phyloP scores from a whole-genome alignment of 2,329 filamentous ascomycete genomes.

The Ophiocordyceps polyrhachis-furcata region DNA sequence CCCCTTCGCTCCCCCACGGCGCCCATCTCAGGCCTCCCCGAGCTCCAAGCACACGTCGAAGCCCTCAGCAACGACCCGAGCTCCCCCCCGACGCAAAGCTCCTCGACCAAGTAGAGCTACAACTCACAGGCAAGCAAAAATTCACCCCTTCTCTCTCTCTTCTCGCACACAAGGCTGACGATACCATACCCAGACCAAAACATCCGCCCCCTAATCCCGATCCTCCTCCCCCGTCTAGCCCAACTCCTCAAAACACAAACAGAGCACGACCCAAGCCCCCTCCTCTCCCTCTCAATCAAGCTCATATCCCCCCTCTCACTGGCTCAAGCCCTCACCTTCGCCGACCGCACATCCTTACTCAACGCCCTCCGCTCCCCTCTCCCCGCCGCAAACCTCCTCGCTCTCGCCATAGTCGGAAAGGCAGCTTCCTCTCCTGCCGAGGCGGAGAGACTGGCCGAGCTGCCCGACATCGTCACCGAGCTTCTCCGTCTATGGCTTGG shows the following conservation, averaged over 20 bases:
- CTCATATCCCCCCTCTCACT: conserved; percentile 36
- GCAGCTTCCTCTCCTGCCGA: conserved; percentile 28
- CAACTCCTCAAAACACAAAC: conserved; percentile 30
- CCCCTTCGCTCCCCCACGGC: conserved; percentile 19
- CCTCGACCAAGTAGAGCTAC: conserved; percentile 40
- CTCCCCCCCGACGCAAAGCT: conserved; percentile 28
- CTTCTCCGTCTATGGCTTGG: conserved; percentile 34
- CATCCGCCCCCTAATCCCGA: conserved; percentile 30
- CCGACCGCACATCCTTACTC: conserved; percentile 30
- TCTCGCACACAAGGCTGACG: not conserved
- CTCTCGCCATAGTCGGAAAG: conserved; percentile 36
- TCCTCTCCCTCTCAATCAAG: conserved; percentile 35
- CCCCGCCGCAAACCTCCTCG: conserved; percentile 37
- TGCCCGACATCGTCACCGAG: conserved; percentile 27
- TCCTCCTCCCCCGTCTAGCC: conserved; percentile 33
- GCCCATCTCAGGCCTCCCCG: conserved; percentile 32
- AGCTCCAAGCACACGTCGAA: conserved; percentile 34
- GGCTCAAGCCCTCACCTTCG: conserved; percentile 29
- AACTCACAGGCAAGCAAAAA: conserved; percentile 28
- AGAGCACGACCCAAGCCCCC: conserved; percentile 27
- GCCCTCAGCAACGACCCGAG: conserved; percentile 25
- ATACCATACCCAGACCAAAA: conserved; percentile 24
- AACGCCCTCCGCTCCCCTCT: conserved; percentile 33
- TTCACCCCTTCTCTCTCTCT: not conserved
- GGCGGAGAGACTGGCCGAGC: conserved; percentile 28